phyloP scores from a whole-genome alignment of 2,329 filamentous ascomycete species.

The Basipetospora chlamydospora region DNA sequence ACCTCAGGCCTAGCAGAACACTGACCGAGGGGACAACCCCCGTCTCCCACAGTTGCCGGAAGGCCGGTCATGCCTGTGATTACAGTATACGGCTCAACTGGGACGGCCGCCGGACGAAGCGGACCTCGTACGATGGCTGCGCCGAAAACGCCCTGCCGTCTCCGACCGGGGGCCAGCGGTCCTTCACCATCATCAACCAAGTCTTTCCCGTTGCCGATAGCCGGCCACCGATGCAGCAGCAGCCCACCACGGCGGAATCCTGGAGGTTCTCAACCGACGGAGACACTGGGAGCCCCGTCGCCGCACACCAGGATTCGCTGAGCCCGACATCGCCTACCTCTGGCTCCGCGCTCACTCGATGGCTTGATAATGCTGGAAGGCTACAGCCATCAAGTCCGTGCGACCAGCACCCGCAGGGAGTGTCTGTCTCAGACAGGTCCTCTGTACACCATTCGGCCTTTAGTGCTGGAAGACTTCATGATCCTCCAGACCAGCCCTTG shows the following conservation, averaged over 20 bases:
- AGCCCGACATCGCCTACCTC: slow-evolving; percentile 1
- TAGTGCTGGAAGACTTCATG: too few relatives aligned
- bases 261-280: not conserved
- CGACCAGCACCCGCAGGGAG: too few relatives aligned
- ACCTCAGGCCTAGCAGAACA: too few relatives aligned
- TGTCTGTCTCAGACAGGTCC: too few relatives aligned
- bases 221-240: not conserved
- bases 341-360: too few relatives aligned
- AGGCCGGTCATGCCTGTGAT: slow-evolving; percentile 59
- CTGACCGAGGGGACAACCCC: slow-evolving; percentile 3
- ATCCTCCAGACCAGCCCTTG: too few relatives aligned
- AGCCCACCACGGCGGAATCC: not conserved
- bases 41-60: slow-evolving; percentile 37
- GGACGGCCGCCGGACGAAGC: slow-evolving; percentile 42
- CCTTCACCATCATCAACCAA: slow-evolving; percentile 22
- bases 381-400: too few relatives aligned
- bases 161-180: slow-evolving; percentile 14
- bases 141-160: slow-evolving; percentile 10
- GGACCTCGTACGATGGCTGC: slow-evolving; percentile 6
- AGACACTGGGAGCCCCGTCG: not conserved
- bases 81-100: slow-evolving; percentile 72
- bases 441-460: too few relatives aligned
- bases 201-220: not conserved
- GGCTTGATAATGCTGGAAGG: too few relatives aligned
- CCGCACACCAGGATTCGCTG: not conserved